Evolutionary conservation across 371 early-diverging fungal species (phyloP), one percentile per base, ranked within the genome.

Genomic region (Parasitella parasitica): DNA sequence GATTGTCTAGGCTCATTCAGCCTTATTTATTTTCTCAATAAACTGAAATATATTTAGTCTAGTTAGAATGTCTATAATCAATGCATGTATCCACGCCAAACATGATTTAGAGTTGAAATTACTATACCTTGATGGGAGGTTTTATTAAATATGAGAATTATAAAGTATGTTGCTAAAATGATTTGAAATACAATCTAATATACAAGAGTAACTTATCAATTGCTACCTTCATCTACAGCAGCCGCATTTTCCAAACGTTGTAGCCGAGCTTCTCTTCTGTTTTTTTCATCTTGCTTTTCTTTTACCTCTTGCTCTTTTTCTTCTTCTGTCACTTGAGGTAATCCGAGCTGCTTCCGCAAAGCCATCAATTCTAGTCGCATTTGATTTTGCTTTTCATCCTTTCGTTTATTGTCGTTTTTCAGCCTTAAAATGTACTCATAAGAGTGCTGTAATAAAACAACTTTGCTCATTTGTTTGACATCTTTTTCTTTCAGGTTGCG

Each of bases 371-470:
- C 82, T 4, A 73, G 65, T 11, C 62, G 68, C 26, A 79, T 59
- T 15, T 68, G 56, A 0, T 63, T 55, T 20, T 81, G 59, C 16
- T 72, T 70, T 2, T 74, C 54, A 52, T 84, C 83, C 22, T 76
- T 75, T 16, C 68, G 77, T 12, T 71, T 72, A 30, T 77, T 72
- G 16, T 82, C 79, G 6, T 52, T 69, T 46, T 81, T 82, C 9
- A 89, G 64, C 3, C 74, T 50, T 16, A 85, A 69, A 41, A 91
- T 89, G 43, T 86, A 82, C 36, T 83, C 85, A 46, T 81, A 86
- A 0, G 86, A 83, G 38, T 81, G 79, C 27, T 78, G 77, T 20
- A 81, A 58, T 8, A 81, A 46, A 16, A 73, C 71, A 12, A 81
- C 79, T 50, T 81, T 81, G 57, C 78, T 78, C 82, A 81, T 81